Evolutionary conservation across 345 rosid genomes (phyloP).

Genomic region (Pistacia integerrima): DNA sequence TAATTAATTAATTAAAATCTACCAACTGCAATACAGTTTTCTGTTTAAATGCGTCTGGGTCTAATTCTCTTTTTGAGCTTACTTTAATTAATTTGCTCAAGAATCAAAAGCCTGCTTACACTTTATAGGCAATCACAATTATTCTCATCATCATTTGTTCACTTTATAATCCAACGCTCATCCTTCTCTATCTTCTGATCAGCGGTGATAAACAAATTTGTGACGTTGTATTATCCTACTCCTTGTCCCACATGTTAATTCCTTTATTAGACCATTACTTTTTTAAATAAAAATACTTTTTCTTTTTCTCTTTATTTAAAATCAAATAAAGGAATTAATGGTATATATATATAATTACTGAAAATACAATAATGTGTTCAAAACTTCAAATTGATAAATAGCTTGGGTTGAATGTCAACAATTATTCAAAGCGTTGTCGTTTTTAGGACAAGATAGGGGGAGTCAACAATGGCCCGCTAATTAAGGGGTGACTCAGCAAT

Average conservation of each 20-base stretch:
- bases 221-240: neutral
- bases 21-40: too few relatives aligned
- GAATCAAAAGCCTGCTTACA: neutral
- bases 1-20: too few relatives aligned
- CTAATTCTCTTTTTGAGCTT: neutral
- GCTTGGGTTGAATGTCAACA: neutral
- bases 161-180: slow-evolving; percentile 19
- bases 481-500: slow-evolving; percentile 8
- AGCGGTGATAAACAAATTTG: slow-evolving; percentile 3
- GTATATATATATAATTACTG: too few relatives aligned
- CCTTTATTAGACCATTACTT: neutral
- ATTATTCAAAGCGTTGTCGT: neutral
- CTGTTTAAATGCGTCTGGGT: neutral
- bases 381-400: too few relatives aligned
- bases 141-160: neutral
- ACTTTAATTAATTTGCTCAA: neutral
- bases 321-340: too few relatives aligned
- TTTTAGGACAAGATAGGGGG: neutral
- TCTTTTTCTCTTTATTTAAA: neutral
- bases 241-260: neutral
- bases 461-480: neutral
- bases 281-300: neutral
- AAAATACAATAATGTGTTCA: too few relatives aligned
- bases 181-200: slow-evolving; percentile 9
- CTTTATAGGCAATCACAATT: slow-evolving; percentile 1